Evolutionary conservation across 495 filamentous ascomycete genomes (phyloP), one percentile per base, ranked within the genome.

Genomic region (Podospora bellae-mahoneyi): DNA sequence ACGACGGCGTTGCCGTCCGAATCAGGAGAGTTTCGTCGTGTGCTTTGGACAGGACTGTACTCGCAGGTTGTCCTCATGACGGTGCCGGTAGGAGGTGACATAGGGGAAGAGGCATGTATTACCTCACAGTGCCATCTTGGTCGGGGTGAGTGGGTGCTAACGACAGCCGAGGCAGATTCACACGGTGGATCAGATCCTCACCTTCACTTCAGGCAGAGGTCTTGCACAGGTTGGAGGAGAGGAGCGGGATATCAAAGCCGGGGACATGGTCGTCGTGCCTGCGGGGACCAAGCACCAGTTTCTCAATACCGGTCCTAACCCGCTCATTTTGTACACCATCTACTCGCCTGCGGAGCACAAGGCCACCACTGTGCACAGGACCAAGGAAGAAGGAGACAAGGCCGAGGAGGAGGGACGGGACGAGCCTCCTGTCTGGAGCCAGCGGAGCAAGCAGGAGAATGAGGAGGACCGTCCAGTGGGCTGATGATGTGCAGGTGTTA

Each of bases 241-340:
- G 60, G 85, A 89, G 62, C 85, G 89, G 60, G 76, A 81, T 39
- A 78, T 89, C 63, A 82, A 84, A 61, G 85, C 85, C 1, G 83
- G 84, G 30, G 87, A 89, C 68, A 81, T 89, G 65, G 84, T 89
- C 65, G 82, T 89, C 57, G 87, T 90, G 5, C 87, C 88, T 0
- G 87, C 87, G 0, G 87, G 87, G 0, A 89, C 87, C 13, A 84
- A 88, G 76, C 88, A 90, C 72, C 86, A 89, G 71, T 89, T 90
- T 70, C 75, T 89, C n/a, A 89, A 88, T 68, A 85, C 78, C 20
- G 86, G 84, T 2, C 74, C 79, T 6, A 77, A 76, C 26, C 81
- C 84, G 15, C 71, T 88, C 71, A 85, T 87, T 65, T 75, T 89
- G 23, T 83, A 88, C 19, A 89, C 86, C 0, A 81, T 89, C n/a